Conservation (phyloP, 2,329 filamentous ascomycete genomes). For the Alternaria burnsii region DNA sequence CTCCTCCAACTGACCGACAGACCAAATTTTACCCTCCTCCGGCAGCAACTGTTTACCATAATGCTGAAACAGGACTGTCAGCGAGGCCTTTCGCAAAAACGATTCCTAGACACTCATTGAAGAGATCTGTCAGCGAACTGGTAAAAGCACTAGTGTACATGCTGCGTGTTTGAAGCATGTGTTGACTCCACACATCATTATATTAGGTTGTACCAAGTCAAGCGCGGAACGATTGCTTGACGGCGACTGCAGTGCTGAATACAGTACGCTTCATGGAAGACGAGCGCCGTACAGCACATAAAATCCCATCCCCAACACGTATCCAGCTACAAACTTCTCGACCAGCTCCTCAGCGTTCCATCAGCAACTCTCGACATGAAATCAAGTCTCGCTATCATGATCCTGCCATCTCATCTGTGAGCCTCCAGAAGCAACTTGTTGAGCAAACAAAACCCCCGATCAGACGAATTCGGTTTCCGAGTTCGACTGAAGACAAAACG, state of each 20-base stretch:
- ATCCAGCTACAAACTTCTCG: neutral
- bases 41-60: neutral
- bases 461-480: neutral
- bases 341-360: slow-evolving; percentile 12
- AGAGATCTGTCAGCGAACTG: slow-evolving; percentile 7
- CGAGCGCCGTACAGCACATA: neutral
- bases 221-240: neutral
- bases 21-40: neutral
- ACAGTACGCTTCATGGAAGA: slow-evolving; percentile 7
- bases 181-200: neutral
- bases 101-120: neutral
- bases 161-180: neutral
- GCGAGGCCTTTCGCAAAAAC: neutral
- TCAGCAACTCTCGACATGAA: slow-evolving; percentile 20
- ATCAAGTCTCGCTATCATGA: slow-evolving; percentile 17
- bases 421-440: slow-evolving; percentile 20
- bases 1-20: neutral
- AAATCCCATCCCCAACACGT: neutral
- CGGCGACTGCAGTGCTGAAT: neutral
- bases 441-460: slow-evolving; percentile 16
- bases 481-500: slow-evolving; percentile 2
- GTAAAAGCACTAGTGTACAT: neutral
- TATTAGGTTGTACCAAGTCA: neutral
- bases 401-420: slow-evolving; percentile 12
- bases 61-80: neutral